Evolutionary conservation across 306 rosid genomes (phyloP).

Genomic region (Prunus dulcis): DNA sequence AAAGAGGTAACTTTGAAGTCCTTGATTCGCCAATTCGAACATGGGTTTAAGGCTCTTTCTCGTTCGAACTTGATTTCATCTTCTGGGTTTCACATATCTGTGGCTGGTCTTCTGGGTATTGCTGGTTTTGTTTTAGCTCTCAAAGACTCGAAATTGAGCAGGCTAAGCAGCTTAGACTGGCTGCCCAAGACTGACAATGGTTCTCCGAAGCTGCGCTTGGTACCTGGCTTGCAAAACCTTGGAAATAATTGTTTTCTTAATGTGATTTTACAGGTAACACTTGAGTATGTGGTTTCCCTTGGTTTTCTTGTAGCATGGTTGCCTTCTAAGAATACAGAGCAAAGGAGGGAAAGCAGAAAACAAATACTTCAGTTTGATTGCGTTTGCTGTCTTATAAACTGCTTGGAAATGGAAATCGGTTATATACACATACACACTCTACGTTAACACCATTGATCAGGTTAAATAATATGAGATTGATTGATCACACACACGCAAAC

Average conservation of each 20-base stretch:
- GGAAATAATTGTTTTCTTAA: conserved; percentile 81
- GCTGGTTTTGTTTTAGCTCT: conserved; percentile 46
- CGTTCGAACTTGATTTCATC: conserved; percentile 25
- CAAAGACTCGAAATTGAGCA: conserved; percentile 34
- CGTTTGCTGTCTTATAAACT: background rate
- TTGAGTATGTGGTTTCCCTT: background rate
- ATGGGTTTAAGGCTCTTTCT: conserved; percentile 25
- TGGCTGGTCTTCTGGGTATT: conserved; percentile 44
- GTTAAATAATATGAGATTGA: background rate
- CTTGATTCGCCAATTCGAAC: conserved; percentile 30
- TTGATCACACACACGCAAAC: background rate
- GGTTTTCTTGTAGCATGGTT: background rate
- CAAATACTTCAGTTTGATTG: background rate
- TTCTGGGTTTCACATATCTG: conserved; percentile 32
- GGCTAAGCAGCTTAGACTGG: conserved; percentile 39
- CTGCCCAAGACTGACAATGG: conserved; percentile 5
- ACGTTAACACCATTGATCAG: background rate
- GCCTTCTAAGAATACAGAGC: background rate
- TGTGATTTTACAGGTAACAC: conserved; percentile 77
- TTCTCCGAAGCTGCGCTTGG: conserved; percentile 23
- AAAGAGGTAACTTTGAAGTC: conserved; percentile 18
- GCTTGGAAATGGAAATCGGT: background rate
- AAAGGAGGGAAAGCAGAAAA: background rate
- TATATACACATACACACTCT: background rate
- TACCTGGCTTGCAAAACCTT: conserved; percentile 82